Conservation (phyloP, 108 stramenopile species). For the Cyclotella distinguenda region DNA sequence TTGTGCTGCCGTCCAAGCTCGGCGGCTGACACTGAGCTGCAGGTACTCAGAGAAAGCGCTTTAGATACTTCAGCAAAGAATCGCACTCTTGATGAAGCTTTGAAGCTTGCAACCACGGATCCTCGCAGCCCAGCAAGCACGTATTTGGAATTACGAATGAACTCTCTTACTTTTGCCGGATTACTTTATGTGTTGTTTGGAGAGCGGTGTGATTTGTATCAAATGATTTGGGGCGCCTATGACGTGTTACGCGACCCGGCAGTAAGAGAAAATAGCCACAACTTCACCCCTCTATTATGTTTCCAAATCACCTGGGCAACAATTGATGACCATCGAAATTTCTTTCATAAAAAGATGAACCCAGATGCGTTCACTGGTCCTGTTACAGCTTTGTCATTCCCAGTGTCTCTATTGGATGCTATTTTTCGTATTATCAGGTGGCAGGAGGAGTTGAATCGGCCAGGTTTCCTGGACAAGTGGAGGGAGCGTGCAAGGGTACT, state of each 20-base stretch:
- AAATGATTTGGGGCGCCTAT: neutral
- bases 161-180: neutral
- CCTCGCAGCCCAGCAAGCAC: neutral
- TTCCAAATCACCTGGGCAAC: neutral
- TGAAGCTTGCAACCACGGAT: neutral
- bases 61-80: neutral
- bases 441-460: neutral
- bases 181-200: neutral
- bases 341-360: neutral
- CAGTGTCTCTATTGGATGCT: neutral
- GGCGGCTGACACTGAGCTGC: neutral
- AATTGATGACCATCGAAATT: neutral
- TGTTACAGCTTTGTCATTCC: neutral
- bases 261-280: neutral
- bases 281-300: neutral
- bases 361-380: neutral
- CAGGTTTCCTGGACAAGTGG: neutral
- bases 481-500: neutral
- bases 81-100: neutral
- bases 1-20: neutral
- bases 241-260: neutral
- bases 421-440: neutral
- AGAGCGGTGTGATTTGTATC: neutral
- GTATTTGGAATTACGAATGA: neutral
- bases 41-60: neutral